A percentile compares a stretch with the other conserved stretches of the same genome.
Conservation (phyloP, 2,329 filamentous ascomycete genomes). For the Aspergillus ochraceoroseus region DNA sequence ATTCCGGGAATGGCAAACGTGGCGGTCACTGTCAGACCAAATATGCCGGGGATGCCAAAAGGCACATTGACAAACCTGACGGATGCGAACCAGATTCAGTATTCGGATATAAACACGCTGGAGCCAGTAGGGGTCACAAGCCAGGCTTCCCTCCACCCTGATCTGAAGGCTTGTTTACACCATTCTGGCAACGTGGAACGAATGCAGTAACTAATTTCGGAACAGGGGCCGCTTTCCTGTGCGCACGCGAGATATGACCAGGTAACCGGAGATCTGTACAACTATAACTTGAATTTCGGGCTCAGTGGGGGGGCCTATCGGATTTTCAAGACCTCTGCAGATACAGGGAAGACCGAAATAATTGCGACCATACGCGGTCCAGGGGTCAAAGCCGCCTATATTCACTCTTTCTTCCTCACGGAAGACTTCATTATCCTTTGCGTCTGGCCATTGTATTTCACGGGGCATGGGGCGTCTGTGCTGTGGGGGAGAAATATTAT, state of each 20-base stretch:
- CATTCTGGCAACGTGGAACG: background rate
- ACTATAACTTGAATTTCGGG: constrained; percentile 68
- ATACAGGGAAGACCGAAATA: constrained; percentile 60
- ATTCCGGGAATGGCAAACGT: constrained; percentile 56
- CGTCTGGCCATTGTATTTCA: constrained; percentile 56
- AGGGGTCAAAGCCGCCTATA: constrained; percentile 55
- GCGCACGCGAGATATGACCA: constrained; percentile 68
- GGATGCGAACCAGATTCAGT: constrained; percentile 44
- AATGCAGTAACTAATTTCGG: too few relatives aligned
- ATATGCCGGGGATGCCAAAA: constrained; percentile 42
- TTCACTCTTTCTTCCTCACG: constrained; percentile 73
- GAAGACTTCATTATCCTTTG: constrained; percentile 66
- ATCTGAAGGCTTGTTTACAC: background rate
- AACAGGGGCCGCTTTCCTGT: constrained; percentile 57
- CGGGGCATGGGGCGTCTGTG: constrained; percentile 47
- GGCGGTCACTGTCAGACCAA: constrained; percentile 58
- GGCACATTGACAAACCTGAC: constrained; percentile 54
- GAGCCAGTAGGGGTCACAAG: constrained; percentile 60
- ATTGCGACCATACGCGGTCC: constrained; percentile 57
- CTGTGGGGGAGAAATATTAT: constrained; percentile 50
- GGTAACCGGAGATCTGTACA: constrained; percentile 66
- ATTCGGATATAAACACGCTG: constrained; percentile 56
- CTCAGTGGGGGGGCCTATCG: constrained; percentile 56
- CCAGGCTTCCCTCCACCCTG: constrained; percentile 50
- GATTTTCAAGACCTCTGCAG: constrained; percentile 61